These are phyloP conservation scores for Diplogelasinospora grovesii DNA, from an alignment of 495 filamentous ascomycete species.

Conservation along the genomic window DNA sequence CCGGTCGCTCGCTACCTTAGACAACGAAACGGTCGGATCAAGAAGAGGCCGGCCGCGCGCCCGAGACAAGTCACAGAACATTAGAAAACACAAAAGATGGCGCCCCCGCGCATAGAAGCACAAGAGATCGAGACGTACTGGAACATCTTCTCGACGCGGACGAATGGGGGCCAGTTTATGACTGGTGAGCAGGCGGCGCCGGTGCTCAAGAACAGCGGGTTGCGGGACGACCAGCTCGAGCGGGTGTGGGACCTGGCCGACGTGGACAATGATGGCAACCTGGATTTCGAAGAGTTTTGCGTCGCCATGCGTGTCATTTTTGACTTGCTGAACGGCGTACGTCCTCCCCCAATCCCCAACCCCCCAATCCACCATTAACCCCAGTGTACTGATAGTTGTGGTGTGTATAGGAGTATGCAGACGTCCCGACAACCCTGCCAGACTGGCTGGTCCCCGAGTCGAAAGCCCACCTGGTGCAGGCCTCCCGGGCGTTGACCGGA, in stretches of 20 bases:
- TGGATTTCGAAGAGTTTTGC: conserved; percentile 99
- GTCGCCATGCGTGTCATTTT: conserved; percentile 98
- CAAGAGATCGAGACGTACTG: conserved; percentile 97
- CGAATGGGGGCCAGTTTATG: conserved; percentile 74
- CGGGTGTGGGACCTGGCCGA: conserved; percentile 96
- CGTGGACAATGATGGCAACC: conserved; percentile 89
- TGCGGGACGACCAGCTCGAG: conserved; percentile 91
- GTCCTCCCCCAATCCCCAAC: background rate
- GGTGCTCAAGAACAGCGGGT: conserved; percentile 89
- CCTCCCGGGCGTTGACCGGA: conserved; percentile 70
- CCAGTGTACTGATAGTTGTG: too few relatives aligned
- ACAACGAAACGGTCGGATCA: too few relatives aligned
- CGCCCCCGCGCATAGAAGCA: conserved; percentile 86
- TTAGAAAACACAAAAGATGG: conserved; percentile 38
- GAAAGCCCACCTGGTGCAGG: conserved; percentile 92
- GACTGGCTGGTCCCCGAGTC: conserved; percentile 96
- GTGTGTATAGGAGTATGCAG: conserved; percentile 67
- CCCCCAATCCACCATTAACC: too few relatives aligned
- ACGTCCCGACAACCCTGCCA: conserved; percentile 76
- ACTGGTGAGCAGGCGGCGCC: conserved; percentile 88
- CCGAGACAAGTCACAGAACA: too few relatives aligned
- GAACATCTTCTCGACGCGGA: conserved; percentile 92
- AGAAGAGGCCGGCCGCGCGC: too few relatives aligned
- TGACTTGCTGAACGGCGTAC: conserved; percentile 88
- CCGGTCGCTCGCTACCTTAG: too few relatives aligned